A percentile compares a stretch with the other conserved stretches of the same genome.
Evolutionary conservation across 1,139 yeast species (phyloP).

Genomic region (Scheffersomyces parashehatae): DNA sequence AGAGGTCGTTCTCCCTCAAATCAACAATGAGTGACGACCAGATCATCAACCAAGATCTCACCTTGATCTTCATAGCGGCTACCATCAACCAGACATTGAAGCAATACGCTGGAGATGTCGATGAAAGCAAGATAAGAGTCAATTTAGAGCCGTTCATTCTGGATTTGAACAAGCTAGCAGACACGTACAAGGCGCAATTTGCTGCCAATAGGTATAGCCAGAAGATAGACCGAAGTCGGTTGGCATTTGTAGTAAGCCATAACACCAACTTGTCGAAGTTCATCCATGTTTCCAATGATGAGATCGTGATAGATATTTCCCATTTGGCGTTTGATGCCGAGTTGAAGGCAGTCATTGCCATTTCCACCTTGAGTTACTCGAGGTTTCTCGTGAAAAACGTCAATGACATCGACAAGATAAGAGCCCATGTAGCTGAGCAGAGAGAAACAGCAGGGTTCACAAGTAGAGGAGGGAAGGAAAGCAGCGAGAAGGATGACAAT

Average conservation of each 20-base stretch:
- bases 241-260: conserved; percentile 10
- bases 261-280: conserved; percentile 17
- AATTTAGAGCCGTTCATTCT: conserved; percentile 18
- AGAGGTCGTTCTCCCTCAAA: no score
- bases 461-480: not conserved
- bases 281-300: conserved; percentile 18
- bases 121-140: conserved; percentile 15
- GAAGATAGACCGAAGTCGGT: conserved; percentile 9
- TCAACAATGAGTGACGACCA: no score
- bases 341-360: conserved; percentile 28
- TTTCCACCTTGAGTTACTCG: conserved; percentile 26
- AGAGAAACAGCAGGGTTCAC: conserved; percentile 9
- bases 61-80: conserved; percentile 30
- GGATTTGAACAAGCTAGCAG: conserved; percentile 17
- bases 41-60: conserved; percentile 18
- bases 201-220: conserved; percentile 3
- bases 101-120: conserved; percentile 9
- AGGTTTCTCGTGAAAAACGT: conserved; percentile 26
- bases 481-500: not conserved
- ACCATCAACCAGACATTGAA: conserved; percentile 27
- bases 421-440: conserved; percentile 9
- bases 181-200: conserved; percentile 16
- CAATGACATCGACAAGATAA: conserved; percentile 21
- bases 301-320: conserved; percentile 16
- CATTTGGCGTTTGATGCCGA: conserved; percentile 10